A percentile compares a stretch with the other conserved stretches of the same genome.
phyloP scores from a whole-genome alignment of 495 filamentous ascomycete species.

The Delitschia confertaspora region DNA sequence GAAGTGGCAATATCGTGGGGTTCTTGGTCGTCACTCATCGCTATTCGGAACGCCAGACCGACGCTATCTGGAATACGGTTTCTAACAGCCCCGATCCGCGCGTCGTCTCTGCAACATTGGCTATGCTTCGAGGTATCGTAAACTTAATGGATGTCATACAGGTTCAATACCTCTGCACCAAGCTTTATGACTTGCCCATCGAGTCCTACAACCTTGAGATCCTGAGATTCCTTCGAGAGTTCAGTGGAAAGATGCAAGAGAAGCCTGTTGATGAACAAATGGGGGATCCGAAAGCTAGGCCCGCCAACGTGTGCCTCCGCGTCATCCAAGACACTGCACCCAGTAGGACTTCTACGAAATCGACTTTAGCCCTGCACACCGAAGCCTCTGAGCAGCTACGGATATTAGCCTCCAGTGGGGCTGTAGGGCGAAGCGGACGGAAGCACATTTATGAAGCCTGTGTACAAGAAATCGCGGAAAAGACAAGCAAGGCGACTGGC shows the following conservation, averaged over 20 bases:
- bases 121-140: slow-evolving; percentile 62
- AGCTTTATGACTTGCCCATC: slow-evolving; percentile 61
- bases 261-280: slow-evolving; percentile 23
- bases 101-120: slow-evolving; percentile 66
- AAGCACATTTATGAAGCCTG: slow-evolving; percentile 21
- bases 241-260: slow-evolving; percentile 16
- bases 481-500: slow-evolving; percentile 18
- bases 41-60: slow-evolving; percentile 63
- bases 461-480: slow-evolving; percentile 15
- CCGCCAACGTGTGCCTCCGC: slow-evolving; percentile 22
- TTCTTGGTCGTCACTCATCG: slow-evolving; percentile 77
- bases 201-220: slow-evolving; percentile 48
- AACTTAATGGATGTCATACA: slow-evolving; percentile 47
- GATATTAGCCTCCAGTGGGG: not conserved
- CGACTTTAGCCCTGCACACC: slow-evolving; percentile 10
- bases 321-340: slow-evolving; percentile 23
- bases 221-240: slow-evolving; percentile 30
- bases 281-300: slow-evolving; percentile 5
- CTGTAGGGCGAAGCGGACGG: slow-evolving; percentile 14
- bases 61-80: slow-evolving; percentile 78
- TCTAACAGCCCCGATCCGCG: slow-evolving; percentile 76
- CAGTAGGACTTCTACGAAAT: slow-evolving; percentile 12
- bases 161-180: slow-evolving; percentile 64
- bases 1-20: slow-evolving; percentile 73
- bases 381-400: slow-evolving; percentile 19